Percentiles rank a stretch among this genome's conserved stretches.
These are phyloP conservation scores for Cytospora piceicola DNA, from an alignment of 2,329 filamentous ascomycete species.

Conservation along the genomic window DNA sequence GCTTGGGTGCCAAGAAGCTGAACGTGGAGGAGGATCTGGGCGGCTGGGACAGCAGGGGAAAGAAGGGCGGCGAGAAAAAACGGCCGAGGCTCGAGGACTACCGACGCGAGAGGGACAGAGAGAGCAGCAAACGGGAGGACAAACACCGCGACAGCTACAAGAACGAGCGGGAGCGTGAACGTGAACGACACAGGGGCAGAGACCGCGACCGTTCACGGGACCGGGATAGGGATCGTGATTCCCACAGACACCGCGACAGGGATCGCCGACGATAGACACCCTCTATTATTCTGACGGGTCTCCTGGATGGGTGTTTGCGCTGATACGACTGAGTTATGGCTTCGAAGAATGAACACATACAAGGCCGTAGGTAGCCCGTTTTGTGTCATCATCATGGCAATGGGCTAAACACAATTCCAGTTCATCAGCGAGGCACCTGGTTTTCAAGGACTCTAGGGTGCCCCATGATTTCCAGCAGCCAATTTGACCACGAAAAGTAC, in stretches of 20 bases:
- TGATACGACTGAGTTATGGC: neutral
- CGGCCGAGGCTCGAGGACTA: slow-evolving; percentile 56
- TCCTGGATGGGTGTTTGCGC: neutral
- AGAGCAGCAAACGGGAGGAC: slow-evolving; percentile 46
- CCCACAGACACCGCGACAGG: slow-evolving; percentile 22
- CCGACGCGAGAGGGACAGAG: slow-evolving; percentile 49
- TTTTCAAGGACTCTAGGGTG: neutral
- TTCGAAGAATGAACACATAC: slow-evolving; percentile 9
- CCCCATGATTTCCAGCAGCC: neutral
- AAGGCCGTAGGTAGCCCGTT: slow-evolving; percentile 22
- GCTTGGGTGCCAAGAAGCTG: slow-evolving; percentile 85
- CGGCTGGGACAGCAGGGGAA: slow-evolving; percentile 74
- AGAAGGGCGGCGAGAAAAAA: slow-evolving; percentile 40
- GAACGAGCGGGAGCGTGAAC: slow-evolving; percentile 49
- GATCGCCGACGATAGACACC: slow-evolving; percentile 23
- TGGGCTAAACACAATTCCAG: slow-evolving; percentile 20
- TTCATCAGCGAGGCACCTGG: neutral
- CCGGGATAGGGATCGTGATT: slow-evolving; percentile 22
- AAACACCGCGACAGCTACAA: slow-evolving; percentile 50
- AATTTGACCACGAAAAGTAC: neutral
- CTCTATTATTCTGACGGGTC: neutral
- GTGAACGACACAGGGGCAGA: slow-evolving; percentile 39
- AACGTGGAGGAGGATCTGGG: slow-evolving; percentile 74
- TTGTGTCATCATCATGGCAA: neutral
- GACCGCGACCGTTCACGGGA: slow-evolving; percentile 24